Percentiles rank a stretch among this genome's conserved stretches.
Evolutionary conservation across 2,329 filamentous ascomycete genomes (phyloP).

Genomic region (Plenodomus tracheiphilus): DNA sequence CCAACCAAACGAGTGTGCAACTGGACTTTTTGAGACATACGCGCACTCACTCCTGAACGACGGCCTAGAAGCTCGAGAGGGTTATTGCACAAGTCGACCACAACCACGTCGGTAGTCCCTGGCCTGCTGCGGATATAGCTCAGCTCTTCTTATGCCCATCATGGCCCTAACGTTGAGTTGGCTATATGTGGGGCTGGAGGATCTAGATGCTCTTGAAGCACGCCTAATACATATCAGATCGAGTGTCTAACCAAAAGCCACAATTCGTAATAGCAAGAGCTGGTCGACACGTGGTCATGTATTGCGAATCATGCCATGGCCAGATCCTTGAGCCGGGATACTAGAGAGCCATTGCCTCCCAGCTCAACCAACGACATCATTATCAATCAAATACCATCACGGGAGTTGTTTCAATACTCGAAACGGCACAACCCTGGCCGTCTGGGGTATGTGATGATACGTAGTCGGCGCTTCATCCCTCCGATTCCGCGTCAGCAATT

Average conservation of each 20-base stretch:
- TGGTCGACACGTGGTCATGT: background rate
- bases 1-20: background rate
- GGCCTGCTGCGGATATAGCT: background rate
- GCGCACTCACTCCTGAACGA: background rate
- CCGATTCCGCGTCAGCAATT: constrained; percentile 29
- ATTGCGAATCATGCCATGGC: background rate
- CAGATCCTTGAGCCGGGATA: background rate
- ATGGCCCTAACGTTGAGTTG: background rate
- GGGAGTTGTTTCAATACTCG: background rate
- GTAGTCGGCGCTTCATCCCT: constrained; percentile 17
- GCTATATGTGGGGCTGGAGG: background rate
- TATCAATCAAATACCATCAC: background rate
- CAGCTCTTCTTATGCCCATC: background rate
- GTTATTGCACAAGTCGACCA: background rate
- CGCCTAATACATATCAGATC: background rate
- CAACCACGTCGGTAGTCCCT: background rate
- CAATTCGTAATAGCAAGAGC: background rate
- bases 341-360: background rate
- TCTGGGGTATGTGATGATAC: constrained; percentile 7
- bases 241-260: no score
- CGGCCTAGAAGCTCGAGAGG: background rate
- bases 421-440: constrained; percentile 3
- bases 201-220: background rate
- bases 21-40: background rate
- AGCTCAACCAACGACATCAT: background rate